Conservation (phyloP, 2,329 filamentous ascomycete species). For the Cladosporium sp. region DNA sequence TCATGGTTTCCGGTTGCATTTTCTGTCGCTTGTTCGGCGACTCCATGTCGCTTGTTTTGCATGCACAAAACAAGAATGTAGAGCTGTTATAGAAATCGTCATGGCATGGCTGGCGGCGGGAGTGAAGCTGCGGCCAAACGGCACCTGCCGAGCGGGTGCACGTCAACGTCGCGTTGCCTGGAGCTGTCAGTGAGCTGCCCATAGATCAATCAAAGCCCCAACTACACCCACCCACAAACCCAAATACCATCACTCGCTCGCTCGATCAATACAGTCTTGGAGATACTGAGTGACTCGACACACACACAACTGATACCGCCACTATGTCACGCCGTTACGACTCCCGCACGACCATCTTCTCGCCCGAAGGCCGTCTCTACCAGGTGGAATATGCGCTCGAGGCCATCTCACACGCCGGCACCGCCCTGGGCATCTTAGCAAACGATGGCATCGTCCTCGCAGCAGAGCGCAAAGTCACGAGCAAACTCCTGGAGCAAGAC, state of each 20-base stretch:
- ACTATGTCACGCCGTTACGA: constrained; percentile 32
- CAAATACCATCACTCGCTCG: neutral
- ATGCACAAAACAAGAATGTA: neutral
- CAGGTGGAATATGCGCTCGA: constrained; percentile 99
- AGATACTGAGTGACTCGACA: neutral
- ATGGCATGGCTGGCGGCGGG: constrained; percentile 6
- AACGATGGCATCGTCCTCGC: constrained; percentile 98
- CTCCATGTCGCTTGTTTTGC: neutral
- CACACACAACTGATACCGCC: constrained; percentile 6
- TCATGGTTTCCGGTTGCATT: neutral
- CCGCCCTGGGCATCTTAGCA: constrained; percentile 90
- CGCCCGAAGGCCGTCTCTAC: constrained; percentile 94
- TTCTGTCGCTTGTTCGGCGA: constrained; percentile 5
- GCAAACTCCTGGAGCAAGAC: constrained; percentile 98
- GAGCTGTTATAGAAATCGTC: constrained; percentile 11
- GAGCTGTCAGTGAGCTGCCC: constrained; percentile 6
- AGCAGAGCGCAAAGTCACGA: constrained; percentile 97
- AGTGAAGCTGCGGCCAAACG: constrained; percentile 11
- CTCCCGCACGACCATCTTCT: constrained; percentile 86
- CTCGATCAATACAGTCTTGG: neutral
- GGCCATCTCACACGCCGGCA: constrained; percentile 96
- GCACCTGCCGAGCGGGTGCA: constrained; percentile 3
- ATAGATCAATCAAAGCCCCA: constrained; percentile 2
- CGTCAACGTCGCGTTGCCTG: constrained; percentile 12
- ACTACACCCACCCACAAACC: neutral